Evolutionary conservation across 2,329 filamentous ascomycete species (phyloP), one percentile per base, ranked within the genome.

Genomic region (Aspergillus fischeri): DNA sequence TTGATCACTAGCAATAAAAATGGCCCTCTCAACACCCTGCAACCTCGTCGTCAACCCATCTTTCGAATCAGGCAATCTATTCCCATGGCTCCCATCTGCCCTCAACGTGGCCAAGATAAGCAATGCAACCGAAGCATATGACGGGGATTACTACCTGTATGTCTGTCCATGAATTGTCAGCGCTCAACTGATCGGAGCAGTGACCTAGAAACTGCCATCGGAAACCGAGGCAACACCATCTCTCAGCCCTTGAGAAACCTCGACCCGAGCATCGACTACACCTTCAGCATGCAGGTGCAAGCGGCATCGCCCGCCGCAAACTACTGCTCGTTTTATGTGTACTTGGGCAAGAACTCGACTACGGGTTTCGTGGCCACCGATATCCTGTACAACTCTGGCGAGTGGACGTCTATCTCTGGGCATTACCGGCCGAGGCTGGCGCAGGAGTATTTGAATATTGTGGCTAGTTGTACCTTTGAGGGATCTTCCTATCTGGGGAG

Each of bases 1-100:
- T 1, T 21, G n/a, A 44, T 49, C 14, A 27, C 10, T 24, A 32
- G 21, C 7, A 6, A 32, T 48, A 28, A 52, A 14, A 21, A 66
- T 64, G 63, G 55, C 61, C 3, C 57, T 65, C 8, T 61, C 60
- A 25, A 29, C 55, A 10, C 9, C 41, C n/a, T 63, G 63, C 55
- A 67, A 67, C 47, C 53, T 62, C 21, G 51, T 68, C 20, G 21
- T 56, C 32, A 67, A 67, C 47, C 64, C 64, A 3, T 62, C 63
- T 41, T 65, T 68, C 41, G 66, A 67, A 35, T 58, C 65, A 1
- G 63, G 64, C 10, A 29, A 45, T n/a, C 52, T 67, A 1, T 53
- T 52, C 6, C 65, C 66, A 1, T 68, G 65, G 66, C 49, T 54
- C 20, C 29, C 60, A 48, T 64, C 63, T 6, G 60, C 57, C 14